A percentile compares a stretch with the other conserved stretches of the same genome.
phyloP scores from a whole-genome alignment of 2,329 filamentous ascomycete species.

The Sclerotinia minor region DNA sequence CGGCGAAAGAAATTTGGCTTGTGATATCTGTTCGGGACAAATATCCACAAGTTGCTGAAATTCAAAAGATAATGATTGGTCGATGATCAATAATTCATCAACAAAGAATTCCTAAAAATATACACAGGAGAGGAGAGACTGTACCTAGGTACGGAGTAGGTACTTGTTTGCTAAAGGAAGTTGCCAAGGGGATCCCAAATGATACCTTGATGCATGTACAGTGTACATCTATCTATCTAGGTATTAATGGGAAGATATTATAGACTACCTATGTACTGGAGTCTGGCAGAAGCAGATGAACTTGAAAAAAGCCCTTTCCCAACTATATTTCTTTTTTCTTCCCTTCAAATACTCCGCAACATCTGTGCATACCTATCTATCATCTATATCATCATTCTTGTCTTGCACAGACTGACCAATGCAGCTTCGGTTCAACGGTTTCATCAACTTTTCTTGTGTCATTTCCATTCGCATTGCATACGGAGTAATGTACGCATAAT shows the following conservation, averaged over 20 bases:
- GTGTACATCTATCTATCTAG: neutral
- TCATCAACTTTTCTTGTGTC: neutral
- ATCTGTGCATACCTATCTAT: no score
- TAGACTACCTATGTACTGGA: no score
- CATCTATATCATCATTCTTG: neutral
- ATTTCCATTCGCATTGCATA: neutral
- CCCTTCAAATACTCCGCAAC: no score
- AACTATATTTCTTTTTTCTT: no score
- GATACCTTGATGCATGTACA: neutral
- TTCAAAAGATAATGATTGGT: neutral
- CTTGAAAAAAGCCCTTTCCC: no score
- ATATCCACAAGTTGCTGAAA: neutral
- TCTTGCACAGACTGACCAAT: neutral
- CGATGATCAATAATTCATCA: neutral
- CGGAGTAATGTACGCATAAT: no score
- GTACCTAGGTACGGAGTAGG: no score
- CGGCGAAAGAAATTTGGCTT: no score
- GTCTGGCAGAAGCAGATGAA: no score
- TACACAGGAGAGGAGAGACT: no score
- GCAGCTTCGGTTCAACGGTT: neutral
- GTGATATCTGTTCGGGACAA: neutral
- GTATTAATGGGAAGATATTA: neutral
- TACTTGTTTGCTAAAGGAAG: neutral
- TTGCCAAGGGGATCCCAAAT: neutral
- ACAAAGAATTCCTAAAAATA: constrained; percentile 6